These are phyloP conservation scores for Tetraselmis chui DNA, from an alignment of 139 green algal species.

Conservation along the genomic window DNA sequence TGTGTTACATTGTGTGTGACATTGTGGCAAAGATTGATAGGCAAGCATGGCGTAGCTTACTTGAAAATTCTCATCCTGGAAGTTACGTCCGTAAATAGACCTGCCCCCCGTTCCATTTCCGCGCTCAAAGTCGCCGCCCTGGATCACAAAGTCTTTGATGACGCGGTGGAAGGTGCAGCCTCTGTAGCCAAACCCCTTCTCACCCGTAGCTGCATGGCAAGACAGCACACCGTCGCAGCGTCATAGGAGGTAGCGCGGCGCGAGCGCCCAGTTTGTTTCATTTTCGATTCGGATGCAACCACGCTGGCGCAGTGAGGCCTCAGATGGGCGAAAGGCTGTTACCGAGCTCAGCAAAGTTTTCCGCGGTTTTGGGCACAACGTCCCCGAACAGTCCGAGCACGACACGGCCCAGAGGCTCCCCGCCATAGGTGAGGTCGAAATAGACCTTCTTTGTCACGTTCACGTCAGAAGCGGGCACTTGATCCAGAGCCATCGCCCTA, in stretches of 20 bases:
- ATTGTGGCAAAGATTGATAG: too few relatives aligned
- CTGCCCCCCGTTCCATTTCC: neutral
- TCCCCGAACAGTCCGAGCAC: constrained; percentile 67
- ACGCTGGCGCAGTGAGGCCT: too few relatives aligned
- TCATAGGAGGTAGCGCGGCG: too few relatives aligned
- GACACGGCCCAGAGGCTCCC: constrained; percentile 42
- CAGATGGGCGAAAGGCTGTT: too few relatives aligned
- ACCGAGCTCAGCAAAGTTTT: neutral
- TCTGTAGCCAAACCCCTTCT: constrained; percentile 54
- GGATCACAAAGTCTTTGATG: constrained; percentile 67
- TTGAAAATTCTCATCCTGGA: neutral
- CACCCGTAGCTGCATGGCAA: constrained; percentile 29
- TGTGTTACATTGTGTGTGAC: too few relatives aligned
- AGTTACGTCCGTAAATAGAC: neutral
- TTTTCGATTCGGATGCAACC: too few relatives aligned
- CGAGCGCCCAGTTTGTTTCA: too few relatives aligned
- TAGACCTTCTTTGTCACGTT: constrained; percentile 45
- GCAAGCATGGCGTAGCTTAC: too few relatives aligned
- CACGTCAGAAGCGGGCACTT: neutral
- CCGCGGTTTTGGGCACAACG: constrained; percentile 54
- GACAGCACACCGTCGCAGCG: too few relatives aligned
- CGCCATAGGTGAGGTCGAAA: constrained; percentile 65
- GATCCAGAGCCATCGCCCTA: neutral
- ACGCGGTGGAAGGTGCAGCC: constrained; percentile 53
- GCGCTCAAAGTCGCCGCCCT: constrained; percentile 26